These are phyloP conservation scores for Pseudopithomyces maydicus DNA, from an alignment of 2,329 filamentous ascomycete genomes.

Conservation along the genomic window DNA sequence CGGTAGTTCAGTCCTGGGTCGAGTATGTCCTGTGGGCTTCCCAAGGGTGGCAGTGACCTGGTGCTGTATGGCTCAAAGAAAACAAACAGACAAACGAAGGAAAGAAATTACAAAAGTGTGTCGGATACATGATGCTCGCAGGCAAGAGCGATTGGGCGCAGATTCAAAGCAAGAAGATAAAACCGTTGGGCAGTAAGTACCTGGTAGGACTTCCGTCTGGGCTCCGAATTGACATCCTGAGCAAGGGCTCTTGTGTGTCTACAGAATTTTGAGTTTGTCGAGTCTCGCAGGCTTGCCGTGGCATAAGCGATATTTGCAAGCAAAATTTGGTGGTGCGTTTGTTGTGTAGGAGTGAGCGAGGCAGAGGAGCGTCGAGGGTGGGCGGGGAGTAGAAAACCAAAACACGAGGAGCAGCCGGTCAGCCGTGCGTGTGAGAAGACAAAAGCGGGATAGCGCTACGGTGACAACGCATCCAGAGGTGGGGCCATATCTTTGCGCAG, in stretches of 20 bases:
- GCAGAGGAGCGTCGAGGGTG: conserved; percentile 25
- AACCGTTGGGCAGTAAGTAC: conserved; percentile 51
- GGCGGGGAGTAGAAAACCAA: conserved; percentile 28
- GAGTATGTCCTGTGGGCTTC: conserved; percentile 28
- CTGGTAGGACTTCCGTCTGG: conserved; percentile 48
- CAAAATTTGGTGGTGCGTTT: conserved; percentile 18
- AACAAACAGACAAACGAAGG: conserved; percentile 15
- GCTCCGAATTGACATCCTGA: conserved; percentile 52
- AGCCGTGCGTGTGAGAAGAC: conserved; percentile 29
- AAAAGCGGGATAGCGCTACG: conserved; percentile 28
- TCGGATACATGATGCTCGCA: conserved; percentile 28
- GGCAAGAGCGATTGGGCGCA: conserved; percentile 21
- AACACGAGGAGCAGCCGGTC: conserved; percentile 36
- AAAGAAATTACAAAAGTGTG: conserved; percentile 34
- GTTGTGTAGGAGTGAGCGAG: conserved; percentile 27
- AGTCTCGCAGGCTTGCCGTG: conserved; percentile 21
- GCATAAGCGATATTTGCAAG: conserved; percentile 22
- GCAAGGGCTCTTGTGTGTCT: conserved; percentile 43
- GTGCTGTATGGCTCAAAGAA: conserved; percentile 40
- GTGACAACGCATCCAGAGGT: conserved; percentile 46
- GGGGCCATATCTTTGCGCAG: conserved; percentile 38
- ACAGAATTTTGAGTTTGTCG: conserved; percentile 20
- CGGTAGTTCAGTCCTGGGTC: conserved; percentile 17
- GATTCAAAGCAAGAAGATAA: conserved; percentile 32
- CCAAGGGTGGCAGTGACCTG: conserved; percentile 17